Percentiles rank a stretch among this genome's conserved stretches.
phyloP scores from a whole-genome alignment of 805 yeast genomes.

The Monosporozyma unispora region DNA sequence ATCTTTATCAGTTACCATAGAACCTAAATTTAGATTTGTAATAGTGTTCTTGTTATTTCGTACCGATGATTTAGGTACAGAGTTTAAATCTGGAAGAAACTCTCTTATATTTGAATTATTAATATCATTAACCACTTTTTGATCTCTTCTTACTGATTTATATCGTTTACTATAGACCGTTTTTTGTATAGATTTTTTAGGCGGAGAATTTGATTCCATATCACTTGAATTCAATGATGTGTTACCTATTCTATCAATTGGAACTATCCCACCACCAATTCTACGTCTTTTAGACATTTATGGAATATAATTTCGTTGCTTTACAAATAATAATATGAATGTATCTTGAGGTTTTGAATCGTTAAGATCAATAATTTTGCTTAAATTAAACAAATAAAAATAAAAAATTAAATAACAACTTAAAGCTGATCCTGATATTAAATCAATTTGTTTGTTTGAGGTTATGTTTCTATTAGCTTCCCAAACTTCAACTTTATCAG shows the following conservation, averaged over 20 bases:
- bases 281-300: not conserved
- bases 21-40: not conserved
- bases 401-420: too few species aligned
- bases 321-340: not conserved
- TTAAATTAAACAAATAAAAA: too few species aligned
- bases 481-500: not conserved
- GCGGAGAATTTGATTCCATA: not conserved
- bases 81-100: slow-evolving; percentile 9
- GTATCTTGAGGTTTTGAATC: not conserved
- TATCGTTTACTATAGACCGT: slow-evolving; percentile 8
- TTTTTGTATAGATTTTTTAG: not conserved
- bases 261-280: not conserved
- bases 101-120: slow-evolving; percentile 10
- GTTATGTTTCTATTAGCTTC: not conserved
- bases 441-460: not conserved
- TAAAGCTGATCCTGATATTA: too few species aligned
- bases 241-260: not conserved
- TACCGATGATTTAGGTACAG: not conserved
- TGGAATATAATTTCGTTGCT: not conserved
- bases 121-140: slow-evolving; percentile 12
- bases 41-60: not conserved
- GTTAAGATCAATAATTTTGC: not conserved
- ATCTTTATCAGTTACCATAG: not conserved
- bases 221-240: not conserved
- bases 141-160: slow-evolving; percentile 12